Evolutionary conservation across 2,329 filamentous ascomycete species (phyloP), one percentile per base, ranked within the genome.

Genomic region (Cadophora sp.): DNA sequence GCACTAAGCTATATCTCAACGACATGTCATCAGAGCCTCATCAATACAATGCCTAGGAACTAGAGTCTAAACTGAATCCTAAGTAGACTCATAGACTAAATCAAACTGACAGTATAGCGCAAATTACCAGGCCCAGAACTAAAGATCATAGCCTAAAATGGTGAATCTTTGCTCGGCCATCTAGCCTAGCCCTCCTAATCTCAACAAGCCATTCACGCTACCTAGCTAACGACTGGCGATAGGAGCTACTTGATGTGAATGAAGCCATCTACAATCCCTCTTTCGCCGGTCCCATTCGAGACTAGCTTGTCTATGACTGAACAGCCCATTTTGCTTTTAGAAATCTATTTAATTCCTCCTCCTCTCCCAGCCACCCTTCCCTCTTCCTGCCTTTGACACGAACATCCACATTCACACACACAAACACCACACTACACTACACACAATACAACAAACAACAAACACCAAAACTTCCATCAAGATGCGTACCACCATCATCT

Each of bases 391-490:
- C 48, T 33, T 39, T 13, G 36, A 39, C 11, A 6, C 43, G n/a
- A 58, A 43, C 36, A 43, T 36, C 55, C 18, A 56, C 18, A 56
- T 8, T 39, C 18, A 39, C 18, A 39, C 30, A 39, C 33, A 22
- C 11, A n/a, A n/a, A n/a, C n/a, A n/a, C n/a, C n/a, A n/a, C n/a
- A n/a, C n/a, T n/a, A n/a, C n/a, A n/a, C n/a, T n/a, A n/a, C n/a
- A 45, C 43, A 20, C 43, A 18, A 45, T 11, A 20, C 45, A 48
- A 47, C n/a, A 22, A 58, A 58, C 55, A 43, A 51, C 30, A 41
- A 18, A 51, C 59, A 27, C 36, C 33, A 9, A 9, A 27, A 43
- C 20, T 30, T 22, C 33, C 43, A 22, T 60, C 58, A 36, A 47
- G 41, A 48, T 60, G 41, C 41, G 41, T 3, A 47, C 30, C 18